A percentile compares a stretch with the other conserved stretches of the same genome.
These are phyloP conservation scores for Fusarium scirpi DNA, from an alignment of 2,329 filamentous ascomycete genomes.

Conservation along the genomic window DNA sequence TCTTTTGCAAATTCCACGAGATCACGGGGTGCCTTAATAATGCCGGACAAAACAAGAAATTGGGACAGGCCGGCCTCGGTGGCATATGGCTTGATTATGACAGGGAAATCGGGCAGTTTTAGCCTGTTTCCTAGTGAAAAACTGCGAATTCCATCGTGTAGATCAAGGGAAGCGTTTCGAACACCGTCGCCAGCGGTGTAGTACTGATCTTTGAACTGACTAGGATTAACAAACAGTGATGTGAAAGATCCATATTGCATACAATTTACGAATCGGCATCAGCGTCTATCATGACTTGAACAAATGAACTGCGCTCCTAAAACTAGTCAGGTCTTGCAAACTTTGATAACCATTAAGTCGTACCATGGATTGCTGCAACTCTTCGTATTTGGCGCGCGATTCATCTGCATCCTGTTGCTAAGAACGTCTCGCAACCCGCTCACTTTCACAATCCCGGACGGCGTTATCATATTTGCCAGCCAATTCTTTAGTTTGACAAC, in stretches of 20 bases:
- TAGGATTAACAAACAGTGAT: no score
- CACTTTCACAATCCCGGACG: neutral
- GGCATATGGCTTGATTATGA: neutral
- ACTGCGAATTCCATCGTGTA: neutral
- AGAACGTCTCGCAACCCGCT: neutral
- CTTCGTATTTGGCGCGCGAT: neutral
- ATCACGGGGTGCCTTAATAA: neutral
- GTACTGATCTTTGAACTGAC: neutral
- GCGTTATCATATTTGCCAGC: neutral
- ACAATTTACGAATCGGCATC: neutral
- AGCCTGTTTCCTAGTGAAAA: neutral
- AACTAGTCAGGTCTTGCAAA: neutral
- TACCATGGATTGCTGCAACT: neutral
- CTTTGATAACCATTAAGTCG: rapidly evolving
- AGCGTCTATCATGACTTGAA: neutral
- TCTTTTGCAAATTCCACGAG: neutral
- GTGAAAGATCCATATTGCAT: neutral
- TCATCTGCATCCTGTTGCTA: neutral
- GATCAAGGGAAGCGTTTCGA: neutral
- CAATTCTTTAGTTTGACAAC: neutral
- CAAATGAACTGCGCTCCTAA: neutral
- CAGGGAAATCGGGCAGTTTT: neutral
- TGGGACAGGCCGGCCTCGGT: neutral
- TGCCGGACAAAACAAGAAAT: neutral
- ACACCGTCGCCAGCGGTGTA: neutral